These are phyloP conservation scores for Cicer chorassanicum DNA, from an alignment of 306 rosid species.

Conservation along the genomic window DNA sequence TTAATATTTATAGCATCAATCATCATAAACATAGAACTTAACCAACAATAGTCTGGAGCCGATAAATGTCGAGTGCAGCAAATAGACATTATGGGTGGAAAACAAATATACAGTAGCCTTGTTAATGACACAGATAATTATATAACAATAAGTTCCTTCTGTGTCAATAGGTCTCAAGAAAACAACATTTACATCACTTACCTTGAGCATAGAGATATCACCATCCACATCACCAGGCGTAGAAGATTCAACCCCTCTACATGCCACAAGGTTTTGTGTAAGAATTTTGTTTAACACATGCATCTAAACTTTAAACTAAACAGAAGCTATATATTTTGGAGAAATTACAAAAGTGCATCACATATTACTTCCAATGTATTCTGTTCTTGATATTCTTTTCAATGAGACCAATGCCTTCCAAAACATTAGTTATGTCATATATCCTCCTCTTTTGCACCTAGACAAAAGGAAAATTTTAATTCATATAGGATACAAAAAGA, in stretches of 20 bases:
- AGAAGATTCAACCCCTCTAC: conserved; percentile 85
- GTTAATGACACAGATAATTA: conserved; percentile 30
- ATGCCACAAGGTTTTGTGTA: conserved; percentile 48
- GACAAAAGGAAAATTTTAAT: conserved; percentile 42
- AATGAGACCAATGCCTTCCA: conserved; percentile 99
- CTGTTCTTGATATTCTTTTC: conserved; percentile 96
- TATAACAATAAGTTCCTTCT: conserved; percentile 30
- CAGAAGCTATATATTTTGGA: conserved; percentile 29
- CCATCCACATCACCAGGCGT: conserved; percentile 70
- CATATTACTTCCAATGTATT: conserved; percentile 92
- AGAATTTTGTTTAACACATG: conserved; percentile 43
- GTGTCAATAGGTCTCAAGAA: conserved; percentile 34
- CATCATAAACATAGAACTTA: conserved; percentile 25
- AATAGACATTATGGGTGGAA: conserved; percentile 19
- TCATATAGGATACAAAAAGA: conserved; percentile 38
- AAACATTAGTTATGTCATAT: conserved; percentile 96
- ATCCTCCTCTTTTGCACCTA: conserved; percentile 99
- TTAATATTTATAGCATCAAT: conserved; percentile 19
- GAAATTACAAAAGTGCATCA: conserved; percentile 38
- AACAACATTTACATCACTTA: conserved; percentile 35
- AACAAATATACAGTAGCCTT: conserved; percentile 13
- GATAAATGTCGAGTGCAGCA: conserved; percentile 6
- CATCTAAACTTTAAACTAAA: conserved; percentile 36
- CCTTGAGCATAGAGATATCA: conserved; percentile 79
- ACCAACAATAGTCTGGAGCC: conserved; percentile 30